phyloP scores from a whole-genome alignment of 306 rosid genomes.

The Betula pendula region DNA sequence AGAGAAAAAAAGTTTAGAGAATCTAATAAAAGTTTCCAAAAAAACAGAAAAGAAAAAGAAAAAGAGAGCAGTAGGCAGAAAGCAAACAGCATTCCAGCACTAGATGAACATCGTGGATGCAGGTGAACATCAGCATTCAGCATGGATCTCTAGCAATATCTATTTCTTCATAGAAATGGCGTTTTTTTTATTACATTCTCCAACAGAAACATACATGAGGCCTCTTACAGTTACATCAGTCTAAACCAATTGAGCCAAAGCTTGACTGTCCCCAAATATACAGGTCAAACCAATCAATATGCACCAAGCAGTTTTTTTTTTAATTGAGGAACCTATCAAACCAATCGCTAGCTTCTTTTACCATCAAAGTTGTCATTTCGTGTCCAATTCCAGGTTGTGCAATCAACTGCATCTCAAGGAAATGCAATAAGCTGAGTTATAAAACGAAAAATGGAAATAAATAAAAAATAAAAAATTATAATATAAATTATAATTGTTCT shows the following conservation, averaged over 20 bases:
- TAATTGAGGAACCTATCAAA: conserved; percentile 64
- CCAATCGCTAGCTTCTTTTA: conserved; percentile 78
- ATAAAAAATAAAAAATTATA: not conserved
- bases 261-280: not conserved
- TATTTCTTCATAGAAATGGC: not conserved
- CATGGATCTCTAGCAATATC: no score
- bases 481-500: no score
- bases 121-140: no score
- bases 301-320: no score
- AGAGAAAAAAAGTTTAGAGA: no score
- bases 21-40: no score
- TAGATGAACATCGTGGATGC: no score
- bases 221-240: not conserved
- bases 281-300: no score
- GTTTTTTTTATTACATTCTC: not conserved
- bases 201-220: not conserved
- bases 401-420: conserved; percentile 47
- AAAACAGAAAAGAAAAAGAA: no score
- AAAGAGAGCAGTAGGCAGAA: no score
- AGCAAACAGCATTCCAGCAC: no score
- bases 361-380: conserved; percentile 54
- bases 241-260: not conserved
- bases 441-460: not conserved
- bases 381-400: conserved; percentile 60
- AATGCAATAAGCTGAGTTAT: conserved; percentile 17